Base-by-base conservation (phyloP, 306 rosid genomes). In the Macrotyloma uniflorum region DNA sequence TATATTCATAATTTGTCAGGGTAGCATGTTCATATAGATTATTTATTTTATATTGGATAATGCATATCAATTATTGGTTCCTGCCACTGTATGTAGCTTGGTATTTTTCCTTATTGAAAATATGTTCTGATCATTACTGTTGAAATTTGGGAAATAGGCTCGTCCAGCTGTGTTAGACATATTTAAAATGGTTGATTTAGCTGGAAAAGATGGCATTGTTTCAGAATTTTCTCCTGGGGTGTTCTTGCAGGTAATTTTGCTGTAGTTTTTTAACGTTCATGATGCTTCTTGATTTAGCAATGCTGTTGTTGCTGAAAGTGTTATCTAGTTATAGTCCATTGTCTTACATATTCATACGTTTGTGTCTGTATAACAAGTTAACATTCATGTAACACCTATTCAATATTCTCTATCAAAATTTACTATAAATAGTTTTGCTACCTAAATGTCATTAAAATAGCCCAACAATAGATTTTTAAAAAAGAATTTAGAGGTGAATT, bases 141-240 rank as follows among this genome's bases (percentile, higher is more conserved):
- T 83, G 67, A 33, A 54, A 84, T 45, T 72, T 83, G 61, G 80
- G 77, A 42, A 86, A 77, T 88, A 92, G 98, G 82, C 98, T 78
- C 98, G 98, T 79, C 90, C 97, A 54, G 92, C 98, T 62, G 98
- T 86, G 62, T 78, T 92, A 70, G 87, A 85, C 76, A 72, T 84
- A 79, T 87, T 95, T 73, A 88, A 86, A 84, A 82, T 28, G 87
- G 91, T 88, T 61, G 95, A 81, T 75, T 88, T 95, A 85, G 87
- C 92, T 35, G 98, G 98, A 85, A 88, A 87, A 82, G 97, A 85
- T 83, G 96, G 98, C 82, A 84, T 90, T 78, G 93, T 89, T 72
- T 95, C 98, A 66, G 93, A 92, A 62, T 80, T 79, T 79, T 88
- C 97, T 73, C 96, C 96, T 38, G 98, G 98, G 69, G 97, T 95